Evolutionary conservation across 1,284 basidiomycete genomes (phyloP), one percentile per base, ranked within the genome.

Genomic region (Sporisorium iseilematis-ciliati): DNA sequence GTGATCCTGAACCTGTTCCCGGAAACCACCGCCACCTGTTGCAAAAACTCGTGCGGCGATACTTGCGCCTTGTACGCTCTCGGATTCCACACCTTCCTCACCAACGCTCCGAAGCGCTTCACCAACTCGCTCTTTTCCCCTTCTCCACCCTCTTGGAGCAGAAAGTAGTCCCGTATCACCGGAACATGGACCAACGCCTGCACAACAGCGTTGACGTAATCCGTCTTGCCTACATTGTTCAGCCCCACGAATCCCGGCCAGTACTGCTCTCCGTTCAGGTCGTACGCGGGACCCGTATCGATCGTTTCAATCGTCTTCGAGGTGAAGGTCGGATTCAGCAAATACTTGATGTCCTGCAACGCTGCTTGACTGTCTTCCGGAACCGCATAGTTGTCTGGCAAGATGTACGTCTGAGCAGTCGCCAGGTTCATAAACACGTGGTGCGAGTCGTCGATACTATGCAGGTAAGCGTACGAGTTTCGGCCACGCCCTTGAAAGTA

Each of bases 401-500:
- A 89, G 41, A 99, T 92, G 85, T 96, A 99, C 62, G 98, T 95
- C 89, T 95, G 94, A 65, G 92, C 91, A 2, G 94, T 93, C 75
- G 93, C 91, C 18, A 99, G 89, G 85, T 98, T 95, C 82, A 99
- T 93, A 88, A 94, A 99, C 53, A 99, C 97, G 80, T 97, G 94
- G 85, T 99, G 96, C 85, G 96, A 95, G 68, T 97, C 94, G 80
- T 97, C 93, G 77, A 99, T 97, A 41, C 94, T 93, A 87, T 99
- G 97, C 12, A 94, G 90, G 86, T 97, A 99, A 26, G 97, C 97
- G 85, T 94, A 95, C 56, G 94, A 95, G 48, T 90, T 92, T 72
- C 91, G 91, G 20, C 97, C 95, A 78, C 97, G 89, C 5, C 97
- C 97, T 88, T 99, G 97, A 83, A 97, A 99, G 87, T 98, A 99